Base-by-base conservation (phyloP, 2,329 filamentous ascomycete species). In the Apiospora arundinis region DNA sequence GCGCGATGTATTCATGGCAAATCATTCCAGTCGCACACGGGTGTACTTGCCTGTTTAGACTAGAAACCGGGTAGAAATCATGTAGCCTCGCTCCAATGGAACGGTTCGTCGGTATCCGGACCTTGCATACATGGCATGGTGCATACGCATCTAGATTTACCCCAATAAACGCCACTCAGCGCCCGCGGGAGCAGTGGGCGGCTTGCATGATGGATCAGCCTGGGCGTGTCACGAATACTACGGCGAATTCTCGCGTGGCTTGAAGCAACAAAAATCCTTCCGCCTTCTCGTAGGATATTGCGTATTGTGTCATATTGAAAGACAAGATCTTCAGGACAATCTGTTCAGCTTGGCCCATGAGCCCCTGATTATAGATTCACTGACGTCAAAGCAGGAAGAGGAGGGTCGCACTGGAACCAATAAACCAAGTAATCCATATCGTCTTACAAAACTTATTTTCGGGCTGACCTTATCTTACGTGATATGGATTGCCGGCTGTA, bases 141-240 rank as follows among this genome's bases (percentile, higher is more conserved):
- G 56, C 56, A 63, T 63, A 63, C 56, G 56, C 56, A 63, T 63
- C 56, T 63, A 63, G 56, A 63, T 63, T 40, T 40, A 63, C 56
- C 56, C 56, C 56, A 40, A 63, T 63, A 40, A 63, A 63, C 56
- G 56, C 32, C 45, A 32, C 37, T 21, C 18, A 63, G 56, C 56
- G 32, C 32, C 56, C 56, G 56, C 16, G 21, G 32, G 32, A 63
- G 56, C 56, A 63, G 32, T 18, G 56, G 56, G 11, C 56, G 56
- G 21, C 56, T 21, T 63, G 56, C 56, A 63, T n/a, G 56, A 23
- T 37, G 32, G 56, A 32, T n/a, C 56, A 14, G 32, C 56, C 56
- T 40, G 18, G 32, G 6, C 56, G 21, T 63, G 32, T 8, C 56
- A 63, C 32, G 56, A 37, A 63, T 63, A 9, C 32, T 32, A 63